Evolutionary conservation across 2,329 filamentous ascomycete species (phyloP), one percentile per base, ranked within the genome.

Genomic region (Fonsecaea pedrosoi): DNA sequence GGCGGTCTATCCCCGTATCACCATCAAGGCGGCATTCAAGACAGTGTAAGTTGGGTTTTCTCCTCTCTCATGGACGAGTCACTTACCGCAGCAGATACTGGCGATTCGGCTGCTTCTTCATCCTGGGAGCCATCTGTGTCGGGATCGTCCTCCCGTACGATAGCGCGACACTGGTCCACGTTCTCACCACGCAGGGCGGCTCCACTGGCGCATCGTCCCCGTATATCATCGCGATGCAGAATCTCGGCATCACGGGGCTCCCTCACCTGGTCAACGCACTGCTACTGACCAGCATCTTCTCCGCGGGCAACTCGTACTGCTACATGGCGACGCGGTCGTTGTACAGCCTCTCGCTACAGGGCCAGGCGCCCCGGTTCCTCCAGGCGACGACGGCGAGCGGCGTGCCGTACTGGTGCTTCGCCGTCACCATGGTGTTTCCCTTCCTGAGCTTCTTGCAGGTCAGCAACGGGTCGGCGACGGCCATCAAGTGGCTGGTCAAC

Each of bases 51-150:
- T 71, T 92, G 53, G 78, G 21, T 21, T 21, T 21, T 21, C 21
- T 21, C 21, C 21, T 21, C 21, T 21, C 21, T 21, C 21, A 21
- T 21, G 21, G 21, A 21, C 21, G 21, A 21, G 21, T 92, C 64
- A 87, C 87, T 3, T 82, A 80, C 50, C 87, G 86, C 0, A 87
- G 89, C 60, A 89, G 92, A 0, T 92, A 92, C 75, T 90, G 89
- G 76, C 89, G 91, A n/a, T 82, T 94, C 50, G 87, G 89, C 0
- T 79, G 86, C 13, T 94, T 94, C 77, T 93, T 92, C 78, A 85
- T 92, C 45, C 84, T 91, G 1, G 90, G 90, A 1, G 87, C 90
- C 0, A 82, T 94, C 4, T 86, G 84, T 13, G 87, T 92, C 2
- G 89, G 90, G 4, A 88, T 92, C 60, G 76, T 92, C 34, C 85